A percentile compares a stretch with the other conserved stretches of the same genome.
Evolutionary conservation across 495 filamentous ascomycete genomes (phyloP).

Genomic region (Emericellopsis terricola): DNA sequence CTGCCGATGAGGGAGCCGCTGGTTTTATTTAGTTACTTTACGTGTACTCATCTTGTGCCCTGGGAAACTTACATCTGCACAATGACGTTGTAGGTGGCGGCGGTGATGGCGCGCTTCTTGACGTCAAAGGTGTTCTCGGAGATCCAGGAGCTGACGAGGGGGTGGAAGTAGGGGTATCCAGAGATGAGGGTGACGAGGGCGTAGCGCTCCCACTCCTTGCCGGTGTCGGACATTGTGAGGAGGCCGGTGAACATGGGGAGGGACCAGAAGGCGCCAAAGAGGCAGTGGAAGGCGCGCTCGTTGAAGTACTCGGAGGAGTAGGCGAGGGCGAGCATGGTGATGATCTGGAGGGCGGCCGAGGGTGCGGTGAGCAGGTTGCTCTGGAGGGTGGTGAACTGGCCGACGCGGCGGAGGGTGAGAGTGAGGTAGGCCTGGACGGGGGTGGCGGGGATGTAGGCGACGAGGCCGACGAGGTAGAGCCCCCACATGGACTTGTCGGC

Average conservation of each 20-base stretch:
- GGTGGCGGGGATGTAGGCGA: slow-evolving; percentile 27
- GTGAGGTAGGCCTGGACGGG: slow-evolving; percentile 24
- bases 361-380: slow-evolving; percentile 28
- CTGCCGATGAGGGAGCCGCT: no score
- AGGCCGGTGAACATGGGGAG: slow-evolving; percentile 24
- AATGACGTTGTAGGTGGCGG: slow-evolving; percentile 27
- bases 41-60: no score
- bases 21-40: no score
- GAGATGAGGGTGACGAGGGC: slow-evolving; percentile 19
- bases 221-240: slow-evolving; percentile 14
- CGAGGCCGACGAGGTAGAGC: slow-evolving; percentile 25
- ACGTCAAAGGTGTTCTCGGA: slow-evolving; percentile 11
- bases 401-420: slow-evolving; percentile 19
- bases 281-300: slow-evolving; percentile 25
- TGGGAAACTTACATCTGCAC: no score
- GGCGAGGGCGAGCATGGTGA: slow-evolving; percentile 23
- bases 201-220: slow-evolving; percentile 22
- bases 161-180: slow-evolving; percentile 5
- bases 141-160: not conserved
- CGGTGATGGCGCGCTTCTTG: slow-evolving; percentile 32
- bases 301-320: slow-evolving; percentile 23
- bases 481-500: no score
- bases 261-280: slow-evolving; percentile 28
- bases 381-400: slow-evolving; percentile 27
- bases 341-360: slow-evolving; percentile 20